Evolutionary conservation across 148 eudicot species (phyloP), one percentile per base, ranked within the genome.

Genomic region (Silene latifolia): DNA sequence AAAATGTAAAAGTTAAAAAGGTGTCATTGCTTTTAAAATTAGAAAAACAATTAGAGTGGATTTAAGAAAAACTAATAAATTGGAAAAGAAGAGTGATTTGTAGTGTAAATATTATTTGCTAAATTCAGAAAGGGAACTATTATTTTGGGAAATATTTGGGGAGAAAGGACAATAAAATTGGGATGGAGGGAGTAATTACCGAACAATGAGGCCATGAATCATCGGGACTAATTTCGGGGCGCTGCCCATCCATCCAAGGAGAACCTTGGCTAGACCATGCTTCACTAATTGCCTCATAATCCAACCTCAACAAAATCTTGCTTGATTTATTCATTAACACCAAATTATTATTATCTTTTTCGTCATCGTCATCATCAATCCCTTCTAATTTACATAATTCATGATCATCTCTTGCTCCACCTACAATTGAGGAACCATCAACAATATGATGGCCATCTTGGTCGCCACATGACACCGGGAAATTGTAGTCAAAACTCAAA

Each of bases 171-270:
- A n/a, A n/a, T n/a, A n/a, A n/a, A n/a, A n/a, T n/a, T n/a, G n/a
- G n/a, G n/a, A n/a, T n/a, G n/a, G n/a, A n/a, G n/a, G n/a, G n/a
- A n/a, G n/a, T n/a, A n/a, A n/a, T n/a, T 80, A 91, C 98, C 98
- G 83, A 57, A 86, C 86, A 87, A 62, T 80, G 77, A n/a, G 92
- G 89, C 98, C 92, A 89, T 63, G 86, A 86, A 39, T 84, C 89
- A 15, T 67, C 74, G 3, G 78, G 87, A 66, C 82, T 74, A 19
- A 93, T 67, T 35, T 86, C 80, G 6, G 94, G 94, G 51, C 91
- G 87, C 29, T 86, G 85, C 2, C 98, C 97, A 66, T 75, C 77
- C 24, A 88, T 86, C 72, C 72, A 69, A 48, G 72, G 72, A 69
- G 18, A 78, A 0, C 80, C 76, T 27, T 85, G 78, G 57, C n/a